Evolutionary conservation across 2,329 filamentous ascomycete genomes (phyloP), one percentile per base, ranked within the genome.

Genomic region (Cordyceps fumosorosea): DNA sequence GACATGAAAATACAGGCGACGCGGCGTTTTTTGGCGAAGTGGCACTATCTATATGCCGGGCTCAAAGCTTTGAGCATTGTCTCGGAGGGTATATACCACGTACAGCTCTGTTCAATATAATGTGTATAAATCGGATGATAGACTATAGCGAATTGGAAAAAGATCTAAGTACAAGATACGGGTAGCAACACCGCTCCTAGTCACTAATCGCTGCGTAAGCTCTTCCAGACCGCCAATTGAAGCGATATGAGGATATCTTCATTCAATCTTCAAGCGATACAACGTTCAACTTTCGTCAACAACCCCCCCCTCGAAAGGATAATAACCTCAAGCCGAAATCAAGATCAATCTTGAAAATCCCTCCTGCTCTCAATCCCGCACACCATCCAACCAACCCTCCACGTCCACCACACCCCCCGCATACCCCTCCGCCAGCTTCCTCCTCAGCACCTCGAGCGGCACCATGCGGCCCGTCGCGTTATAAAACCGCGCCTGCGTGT

Each of bases 401-500:
- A 55, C 51, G 8, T 57, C 40, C 1, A 26, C 16, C 18, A 22
- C 51, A 11, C 24, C 45, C 32, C 56, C 24, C 1, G 12, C 56
- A 20, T 14, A 37, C 34, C 34, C 34, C 34, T 26, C 45, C 55
- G 50, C 73, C n/a, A 72, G 70, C 62, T 71, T 74, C 24, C 66
- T 67, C 47, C 72, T 71, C 52, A 80, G 71, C n/a, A 73, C 66
- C 40, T 74, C 70, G 8, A 76, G 65, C 1, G 76, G 73, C 0
- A 79, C 68, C 71, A 78, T 72, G 7, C 74, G 69, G 4, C 77
- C 78, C 0, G 77, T 79, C 51, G 68, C 74, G 62, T 79, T 78
- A 67, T 70, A 75, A 60, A 80, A 78, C 55, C 73, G 74, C 34
- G 76, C 75, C 64, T 80, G 77, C 69, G 79, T 74, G 63, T 78